Conservation (phyloP, 768 basidiomycete genomes). For the Phlegmacium glaucopus region DNA sequence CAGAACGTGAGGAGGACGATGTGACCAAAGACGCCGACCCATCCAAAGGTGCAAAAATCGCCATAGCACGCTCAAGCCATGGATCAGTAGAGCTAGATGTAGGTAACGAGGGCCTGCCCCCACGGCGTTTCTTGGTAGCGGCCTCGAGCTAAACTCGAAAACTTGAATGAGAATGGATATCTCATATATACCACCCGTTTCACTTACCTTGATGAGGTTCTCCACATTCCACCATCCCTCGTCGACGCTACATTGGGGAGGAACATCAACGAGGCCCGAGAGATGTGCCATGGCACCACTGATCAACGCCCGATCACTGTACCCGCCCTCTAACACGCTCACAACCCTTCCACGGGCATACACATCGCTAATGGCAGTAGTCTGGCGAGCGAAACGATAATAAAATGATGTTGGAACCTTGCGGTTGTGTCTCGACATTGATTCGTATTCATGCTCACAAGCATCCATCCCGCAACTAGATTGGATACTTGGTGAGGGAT, state of each 20-base stretch:
- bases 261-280: constrained; percentile 53
- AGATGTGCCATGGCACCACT: constrained; percentile 85
- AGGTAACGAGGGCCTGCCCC: constrained; percentile 41
- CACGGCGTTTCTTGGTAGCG: constrained; percentile 56
- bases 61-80: constrained; percentile 59
- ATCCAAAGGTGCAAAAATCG: constrained; percentile 46
- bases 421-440: constrained; percentile 92
- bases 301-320: constrained; percentile 83
- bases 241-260: constrained; percentile 29
- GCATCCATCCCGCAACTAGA: constrained; percentile 92
- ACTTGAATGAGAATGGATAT: constrained; percentile 8
- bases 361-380: constrained; percentile 55
- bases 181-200: too few species aligned
- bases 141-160: constrained; percentile 52
- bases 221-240: constrained; percentile 63
- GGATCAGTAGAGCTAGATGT: constrained; percentile 31
- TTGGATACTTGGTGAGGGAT: background rate
- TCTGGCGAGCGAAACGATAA: constrained; percentile 75
- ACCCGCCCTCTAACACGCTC: constrained; percentile 94
- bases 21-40: constrained; percentile 17
- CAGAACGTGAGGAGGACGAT: constrained; percentile 14
- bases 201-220: constrained; percentile 53
- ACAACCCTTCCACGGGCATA: constrained; percentile 71
- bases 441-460: constrained; percentile 83
- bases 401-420: constrained; percentile 88